Evolutionary conservation across 208 protist species (phyloP).

Genomic region (Acanthamoeba healyi): DNA sequence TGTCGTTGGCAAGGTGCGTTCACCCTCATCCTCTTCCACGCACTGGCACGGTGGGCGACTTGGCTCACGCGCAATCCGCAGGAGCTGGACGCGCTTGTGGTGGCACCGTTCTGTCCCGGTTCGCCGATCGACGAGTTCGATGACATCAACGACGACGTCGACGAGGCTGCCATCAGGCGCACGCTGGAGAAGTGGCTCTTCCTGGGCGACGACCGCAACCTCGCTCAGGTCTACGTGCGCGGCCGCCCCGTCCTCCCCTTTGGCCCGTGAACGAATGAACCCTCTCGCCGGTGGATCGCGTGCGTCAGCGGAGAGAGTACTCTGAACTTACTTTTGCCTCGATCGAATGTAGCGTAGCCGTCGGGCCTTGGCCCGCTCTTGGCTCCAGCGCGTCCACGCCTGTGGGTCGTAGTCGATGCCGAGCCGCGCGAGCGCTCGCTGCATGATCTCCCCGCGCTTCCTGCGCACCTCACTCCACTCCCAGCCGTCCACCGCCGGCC

Average conservation of each 20-base stretch:
- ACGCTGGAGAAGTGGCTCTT: conserved; percentile 88
- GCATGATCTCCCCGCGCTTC: neutral
- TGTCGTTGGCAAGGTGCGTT: conserved; percentile 24
- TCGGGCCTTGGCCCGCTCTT: neutral
- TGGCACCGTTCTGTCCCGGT: conserved; percentile 78
- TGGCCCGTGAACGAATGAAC: neutral
- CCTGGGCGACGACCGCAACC: conserved; percentile 85
- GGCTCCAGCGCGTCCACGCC: neutral
- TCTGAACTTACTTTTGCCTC: no score
- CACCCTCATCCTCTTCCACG: neutral
- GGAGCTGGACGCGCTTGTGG: conserved; percentile 86
- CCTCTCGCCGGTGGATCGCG: no score
- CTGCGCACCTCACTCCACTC: neutral
- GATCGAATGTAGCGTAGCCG: neutral
- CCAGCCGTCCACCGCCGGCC: neutral
- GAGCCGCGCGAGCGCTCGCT: neutral
- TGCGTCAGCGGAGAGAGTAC: no score
- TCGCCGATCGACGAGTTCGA: conserved; percentile 86
- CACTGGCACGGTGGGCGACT: neutral
- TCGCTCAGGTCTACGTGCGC: conserved; percentile 79
- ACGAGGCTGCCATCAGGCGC: conserved; percentile 78
- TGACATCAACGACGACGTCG: conserved; percentile 17
- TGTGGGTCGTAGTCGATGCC: neutral
- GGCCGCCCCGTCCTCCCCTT: conserved; percentile 68
- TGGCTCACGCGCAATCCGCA: conserved; percentile 40